Evolutionary conservation across 768 basidiomycete species (phyloP).

Genomic region (Serendipita sp.): DNA sequence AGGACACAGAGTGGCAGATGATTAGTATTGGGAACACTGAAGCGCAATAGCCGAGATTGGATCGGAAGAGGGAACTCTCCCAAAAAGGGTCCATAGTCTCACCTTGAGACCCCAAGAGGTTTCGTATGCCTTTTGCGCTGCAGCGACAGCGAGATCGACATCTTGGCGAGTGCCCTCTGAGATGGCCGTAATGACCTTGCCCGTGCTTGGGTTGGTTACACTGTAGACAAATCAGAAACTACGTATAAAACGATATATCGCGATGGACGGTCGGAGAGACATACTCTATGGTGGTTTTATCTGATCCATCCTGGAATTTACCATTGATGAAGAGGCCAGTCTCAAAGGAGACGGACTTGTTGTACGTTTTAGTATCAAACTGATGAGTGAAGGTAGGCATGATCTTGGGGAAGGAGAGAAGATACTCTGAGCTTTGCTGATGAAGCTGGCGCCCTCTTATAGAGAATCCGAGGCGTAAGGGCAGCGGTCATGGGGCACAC

Average conservation of each 20-base stretch:
- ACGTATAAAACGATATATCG: neutral
- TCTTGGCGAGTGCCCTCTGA: slow-evolving; percentile 32
- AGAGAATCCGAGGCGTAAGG: too few species aligned
- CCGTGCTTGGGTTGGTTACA: slow-evolving; percentile 22
- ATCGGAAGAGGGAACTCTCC: slow-evolving; percentile 14
- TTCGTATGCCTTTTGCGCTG: slow-evolving; percentile 68
- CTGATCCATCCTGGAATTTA: slow-evolving; percentile 45
- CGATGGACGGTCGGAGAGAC: slow-evolving; percentile 13
- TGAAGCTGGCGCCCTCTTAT: too few species aligned
- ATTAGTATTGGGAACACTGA: neutral
- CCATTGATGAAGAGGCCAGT: slow-evolving; percentile 89
- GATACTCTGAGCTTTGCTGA: too few species aligned
- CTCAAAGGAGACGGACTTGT: slow-evolving; percentile 44
- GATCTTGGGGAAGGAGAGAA: neutral
- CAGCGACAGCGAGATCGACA: slow-evolving; percentile 68
- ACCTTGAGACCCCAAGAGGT: slow-evolving; percentile 76
- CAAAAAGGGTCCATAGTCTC: neutral
- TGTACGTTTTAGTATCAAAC: slow-evolving; percentile 40
- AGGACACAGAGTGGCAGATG: neutral
- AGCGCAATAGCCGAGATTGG: neutral
- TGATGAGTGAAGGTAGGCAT: slow-evolving; percentile 14
- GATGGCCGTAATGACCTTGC: slow-evolving; percentile 18
- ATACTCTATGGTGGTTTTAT: slow-evolving; percentile 39
- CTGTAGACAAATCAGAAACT: slow-evolving; percentile 11
- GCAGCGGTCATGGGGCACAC: too few species aligned